Evolutionary conservation across 768 basidiomycete genomes (phyloP).

Genomic region (Suillus discolor): DNA sequence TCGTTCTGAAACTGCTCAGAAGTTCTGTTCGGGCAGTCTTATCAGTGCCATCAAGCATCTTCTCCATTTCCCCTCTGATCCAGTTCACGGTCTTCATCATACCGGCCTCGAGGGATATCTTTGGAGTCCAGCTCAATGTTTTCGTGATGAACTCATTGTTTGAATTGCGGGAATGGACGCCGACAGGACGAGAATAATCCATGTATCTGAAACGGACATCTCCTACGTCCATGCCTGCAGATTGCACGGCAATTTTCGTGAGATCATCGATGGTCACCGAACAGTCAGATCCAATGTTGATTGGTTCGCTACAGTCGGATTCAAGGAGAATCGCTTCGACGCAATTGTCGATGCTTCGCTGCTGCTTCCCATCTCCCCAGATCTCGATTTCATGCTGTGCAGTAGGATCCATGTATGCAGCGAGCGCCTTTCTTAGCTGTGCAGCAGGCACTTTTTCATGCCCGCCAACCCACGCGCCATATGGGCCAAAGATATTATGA

Average conservation of each 20-base stretch:
- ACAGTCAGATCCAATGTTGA: constrained; percentile 57
- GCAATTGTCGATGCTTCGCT: constrained; percentile 56
- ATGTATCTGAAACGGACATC: constrained; percentile 32
- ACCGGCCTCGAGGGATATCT: constrained; percentile 44
- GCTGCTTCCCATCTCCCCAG: constrained; percentile 58
- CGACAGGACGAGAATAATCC: constrained; percentile 36
- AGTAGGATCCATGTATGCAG: constrained; percentile 20
- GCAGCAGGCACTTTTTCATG: constrained; percentile 63
- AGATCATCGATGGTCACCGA: constrained; percentile 45
- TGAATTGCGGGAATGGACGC: constrained; percentile 54
- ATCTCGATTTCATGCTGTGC: constrained; percentile 44
- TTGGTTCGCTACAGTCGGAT: constrained; percentile 36
- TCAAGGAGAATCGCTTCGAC: constrained; percentile 50
- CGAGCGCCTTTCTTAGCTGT: constrained; percentile 53
- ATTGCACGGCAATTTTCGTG: constrained; percentile 40
- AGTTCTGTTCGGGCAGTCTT: constrained; percentile 14
- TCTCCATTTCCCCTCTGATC: constrained; percentile 45
- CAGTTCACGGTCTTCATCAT: constrained; percentile 49
- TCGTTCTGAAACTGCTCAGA: constrained; percentile 32
- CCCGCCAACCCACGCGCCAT: constrained; percentile 54
- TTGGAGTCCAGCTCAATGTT: constrained; percentile 46
- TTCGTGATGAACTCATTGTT: constrained; percentile 42
- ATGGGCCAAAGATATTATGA: constrained; percentile 61
- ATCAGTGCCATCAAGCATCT: constrained; percentile 13
- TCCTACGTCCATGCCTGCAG: constrained; percentile 30